phyloP scores from a whole-genome alignment of 2,329 filamentous ascomycete genomes.

The Ceratocystis smalleyi region DNA sequence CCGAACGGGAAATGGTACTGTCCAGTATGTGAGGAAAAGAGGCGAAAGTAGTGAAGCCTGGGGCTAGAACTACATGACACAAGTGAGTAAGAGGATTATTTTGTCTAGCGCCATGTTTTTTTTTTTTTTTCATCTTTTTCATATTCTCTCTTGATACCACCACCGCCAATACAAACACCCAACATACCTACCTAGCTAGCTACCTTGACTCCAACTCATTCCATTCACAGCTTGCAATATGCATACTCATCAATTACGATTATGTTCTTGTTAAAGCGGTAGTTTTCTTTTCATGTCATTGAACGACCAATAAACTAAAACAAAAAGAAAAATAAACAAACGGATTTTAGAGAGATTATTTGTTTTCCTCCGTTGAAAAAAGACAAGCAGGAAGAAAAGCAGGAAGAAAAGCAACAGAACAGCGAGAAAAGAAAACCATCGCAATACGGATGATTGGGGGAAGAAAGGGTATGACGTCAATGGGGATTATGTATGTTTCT shows the following conservation, averaged over 20 bases:
- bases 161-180: not conserved
- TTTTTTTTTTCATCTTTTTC: not conserved
- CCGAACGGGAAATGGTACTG: slow-evolving; percentile 55
- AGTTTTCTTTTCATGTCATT: not conserved
- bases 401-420: not conserved
- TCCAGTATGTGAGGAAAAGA: slow-evolving; percentile 42
- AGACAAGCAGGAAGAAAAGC: not conserved
- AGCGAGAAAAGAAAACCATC: not conserved
- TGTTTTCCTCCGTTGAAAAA: not conserved
- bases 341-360: not conserved
- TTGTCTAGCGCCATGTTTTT: not conserved
- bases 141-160: not conserved
- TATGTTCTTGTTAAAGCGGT: not conserved
- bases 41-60: slow-evolving; percentile 27
- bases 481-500: slow-evolving; percentile 1
- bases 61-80: not conserved
- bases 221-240: too few species aligned
- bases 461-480: not conserved
- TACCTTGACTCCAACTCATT: too few species aligned
- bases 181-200: not conserved
- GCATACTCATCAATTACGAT: too few species aligned
- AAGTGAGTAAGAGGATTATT: not conserved
- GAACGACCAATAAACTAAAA: not conserved
- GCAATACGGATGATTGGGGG: not conserved
- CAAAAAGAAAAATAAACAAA: not conserved